A percentile compares a stretch with the other conserved stretches of the same genome.
Evolutionary conservation across 139 green algal genomes (phyloP).

Genomic region (Haematococcus lacustris): DNA sequence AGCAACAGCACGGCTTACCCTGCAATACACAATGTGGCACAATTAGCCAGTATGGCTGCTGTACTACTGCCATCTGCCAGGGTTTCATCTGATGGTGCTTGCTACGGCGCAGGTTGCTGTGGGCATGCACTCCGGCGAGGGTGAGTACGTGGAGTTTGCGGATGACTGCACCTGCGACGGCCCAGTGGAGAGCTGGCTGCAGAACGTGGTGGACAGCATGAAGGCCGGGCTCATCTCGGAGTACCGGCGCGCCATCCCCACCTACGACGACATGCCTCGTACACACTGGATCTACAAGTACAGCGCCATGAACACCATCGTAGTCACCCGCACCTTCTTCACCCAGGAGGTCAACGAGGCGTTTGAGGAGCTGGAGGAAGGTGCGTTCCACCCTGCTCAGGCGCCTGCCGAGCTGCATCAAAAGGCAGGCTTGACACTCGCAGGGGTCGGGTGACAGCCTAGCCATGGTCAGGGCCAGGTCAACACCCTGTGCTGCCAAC

Average conservation of each 20-base stretch:
- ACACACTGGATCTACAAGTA: conserved; percentile 77
- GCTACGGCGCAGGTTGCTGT: conserved; percentile 63
- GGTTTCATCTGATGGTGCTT: conserved; percentile 6
- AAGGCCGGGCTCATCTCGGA: conserved; percentile 57
- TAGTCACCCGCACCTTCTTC: conserved; percentile 84
- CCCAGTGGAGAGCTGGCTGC: conserved; percentile 74
- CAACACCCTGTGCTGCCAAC: no score
- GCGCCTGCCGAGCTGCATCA: no score
- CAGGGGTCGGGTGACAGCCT: no score
- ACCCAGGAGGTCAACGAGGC: conserved; percentile 80
- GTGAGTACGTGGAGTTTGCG: conserved; percentile 79
- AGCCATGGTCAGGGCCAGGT: no score
- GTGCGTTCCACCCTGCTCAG: no score
- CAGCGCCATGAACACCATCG: conserved; percentile 76
- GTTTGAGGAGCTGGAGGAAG: conserved; percentile 86
- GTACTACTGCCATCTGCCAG: no score
- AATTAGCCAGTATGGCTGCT: no score
- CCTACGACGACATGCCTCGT: conserved; percentile 83
- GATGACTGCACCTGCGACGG: conserved; percentile 59
- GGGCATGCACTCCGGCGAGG: conserved; percentile 76
- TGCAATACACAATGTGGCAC: no score
- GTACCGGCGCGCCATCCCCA: conserved; percentile 64
- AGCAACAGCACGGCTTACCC: no score
- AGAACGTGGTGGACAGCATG: conserved; percentile 80
- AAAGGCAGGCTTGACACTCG: no score